These are phyloP conservation scores for Parasitella parasitica DNA, from an alignment of 371 early-diverging fungal species.

Conservation along the genomic window DNA sequence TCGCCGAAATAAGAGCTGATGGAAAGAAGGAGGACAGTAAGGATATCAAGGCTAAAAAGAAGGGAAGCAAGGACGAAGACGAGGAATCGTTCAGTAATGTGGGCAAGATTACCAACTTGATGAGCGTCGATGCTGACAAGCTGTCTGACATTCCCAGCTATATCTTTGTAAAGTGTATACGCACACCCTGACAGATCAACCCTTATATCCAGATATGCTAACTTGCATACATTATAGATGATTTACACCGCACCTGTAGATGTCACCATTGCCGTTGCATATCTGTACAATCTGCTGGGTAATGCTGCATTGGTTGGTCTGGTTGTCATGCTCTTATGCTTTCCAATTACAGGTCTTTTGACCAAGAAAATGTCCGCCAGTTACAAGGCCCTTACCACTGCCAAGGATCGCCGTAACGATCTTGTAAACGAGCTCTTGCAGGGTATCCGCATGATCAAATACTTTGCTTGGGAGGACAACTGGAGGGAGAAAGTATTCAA, in stretches of 20 bases:
- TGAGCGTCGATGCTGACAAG: conserved; percentile 76
- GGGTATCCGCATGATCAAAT: conserved; percentile 70
- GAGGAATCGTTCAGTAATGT: conserved; percentile 25
- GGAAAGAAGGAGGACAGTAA: conserved; percentile 3
- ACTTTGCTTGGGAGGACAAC: conserved; percentile 66
- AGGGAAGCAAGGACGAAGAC: conserved; percentile 13
- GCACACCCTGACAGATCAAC: too few species aligned
- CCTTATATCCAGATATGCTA: background rate
- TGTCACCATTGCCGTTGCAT: conserved; percentile 43
- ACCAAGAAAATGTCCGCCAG: conserved; percentile 25
- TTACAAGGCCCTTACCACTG: conserved; percentile 19
- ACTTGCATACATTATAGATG: conserved; percentile 15
- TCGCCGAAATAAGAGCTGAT: background rate
- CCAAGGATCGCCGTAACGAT: conserved; percentile 48
- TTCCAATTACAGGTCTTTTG: conserved; percentile 58
- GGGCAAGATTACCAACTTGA: conserved; percentile 83
- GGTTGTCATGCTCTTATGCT: conserved; percentile 50
- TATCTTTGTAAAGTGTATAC: conserved; percentile 35
- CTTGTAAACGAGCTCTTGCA: conserved; percentile 60
- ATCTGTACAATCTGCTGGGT: conserved; percentile 55
- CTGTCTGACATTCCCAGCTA: conserved; percentile 42
- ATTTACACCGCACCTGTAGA: conserved; percentile 57
- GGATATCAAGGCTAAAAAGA: conserved; percentile 1
- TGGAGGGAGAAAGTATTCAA: conserved; percentile 51
- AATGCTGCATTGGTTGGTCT: conserved; percentile 51